Evolutionary conservation across 148 eudicot species (phyloP), one percentile per base, ranked within the genome.

Genomic region (Limonium bicolor): DNA sequence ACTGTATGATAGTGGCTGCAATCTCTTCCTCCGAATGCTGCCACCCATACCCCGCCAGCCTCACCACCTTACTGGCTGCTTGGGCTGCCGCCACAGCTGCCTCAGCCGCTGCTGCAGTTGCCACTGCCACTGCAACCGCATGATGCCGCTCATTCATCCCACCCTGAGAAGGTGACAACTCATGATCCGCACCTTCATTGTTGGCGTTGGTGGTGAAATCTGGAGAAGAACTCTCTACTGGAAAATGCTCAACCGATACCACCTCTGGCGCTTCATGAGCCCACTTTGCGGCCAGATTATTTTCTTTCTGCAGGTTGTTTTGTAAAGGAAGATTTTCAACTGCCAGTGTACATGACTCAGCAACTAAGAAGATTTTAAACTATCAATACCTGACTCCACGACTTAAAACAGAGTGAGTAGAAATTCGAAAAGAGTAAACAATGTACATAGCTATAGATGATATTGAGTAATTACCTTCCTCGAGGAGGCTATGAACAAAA

Each of bases 221-320:
- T 0, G 86, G 74, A 18, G 94, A 87, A 18, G 94, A 87, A 53
- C 79, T 88, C 42, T 61, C 99, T 1, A 63, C 63, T 0, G 99
- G 92, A 37, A 84, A 84, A 71, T 82, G 93, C 44, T 90, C 95
- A 11, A 80, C 66, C 7, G 87, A 80, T 39, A 77, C 73, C 23
- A 80, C 87, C 55, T 90, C 97, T 3, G 78, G 72, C 22, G 71
- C 75, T 34, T 82, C 81, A 13, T 60, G 45, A 12, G 62, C 73
- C 77, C 68, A 59, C 25, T 78, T 78, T 7, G 61, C 68, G 5
- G n/a, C n/a, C n/a, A n/a, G n/a, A n/a, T n/a, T n/a, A 16, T 54
- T 74, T 19, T 76, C 84, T 36, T 67, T 72, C 69, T 58, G 70
- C 26, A 54, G n/a, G n/a, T n/a, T n/a, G n/a, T n/a, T n/a, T n/a